Base-by-base conservation (phyloP, 2,329 filamentous ascomycete species). In the Ciborinia camelliae region DNA sequence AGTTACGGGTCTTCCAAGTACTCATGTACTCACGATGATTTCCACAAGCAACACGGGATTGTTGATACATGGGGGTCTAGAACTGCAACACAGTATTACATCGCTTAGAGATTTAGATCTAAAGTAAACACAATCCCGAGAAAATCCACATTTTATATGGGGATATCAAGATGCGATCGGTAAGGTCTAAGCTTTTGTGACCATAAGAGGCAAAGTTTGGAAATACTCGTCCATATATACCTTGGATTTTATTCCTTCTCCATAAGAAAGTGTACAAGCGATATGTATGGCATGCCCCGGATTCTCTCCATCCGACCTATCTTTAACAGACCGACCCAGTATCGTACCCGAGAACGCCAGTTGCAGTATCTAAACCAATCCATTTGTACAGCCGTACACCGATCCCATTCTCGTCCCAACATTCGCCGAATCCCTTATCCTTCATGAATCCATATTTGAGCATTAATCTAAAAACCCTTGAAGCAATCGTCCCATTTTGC, bases 401-500 rank as follows among this genome's bases (percentile, higher is more conserved):
- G 20, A 63, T 57, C 39, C 43, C 12, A 62, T 26, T 39, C 15
- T 20, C 52, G 7, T 45, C 26, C 54, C 26, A 58, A 35, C 39
- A 47, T 52, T 62, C 57, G 47, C 48, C 57, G n/a, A 57, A 32
- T 35, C 4, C 43, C 48, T 35, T 48, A 5, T 12, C 37, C 52
- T 26, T 41, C 28, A 15, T 68, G 30, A 26, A 26, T 18, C 28
- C 60, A 47, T 30, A 32, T 71, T 30, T 45, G 51, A 23, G 51
- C 32, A 39, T 8, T 12, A 28, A 30, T 63, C 41, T 63, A 92
- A 76, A 94, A 93, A 68, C 90, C 88, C 67, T 81, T 81, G 75
- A 94, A 94, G 71, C 82, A 85, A 60, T 81, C 79, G 63, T 93
- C 90, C 76, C 90, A 92, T 77, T 86, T 86, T 52, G 81, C 79